Conservation (phyloP, 78 protist species). For the Emiliania huxleyi region DNA sequence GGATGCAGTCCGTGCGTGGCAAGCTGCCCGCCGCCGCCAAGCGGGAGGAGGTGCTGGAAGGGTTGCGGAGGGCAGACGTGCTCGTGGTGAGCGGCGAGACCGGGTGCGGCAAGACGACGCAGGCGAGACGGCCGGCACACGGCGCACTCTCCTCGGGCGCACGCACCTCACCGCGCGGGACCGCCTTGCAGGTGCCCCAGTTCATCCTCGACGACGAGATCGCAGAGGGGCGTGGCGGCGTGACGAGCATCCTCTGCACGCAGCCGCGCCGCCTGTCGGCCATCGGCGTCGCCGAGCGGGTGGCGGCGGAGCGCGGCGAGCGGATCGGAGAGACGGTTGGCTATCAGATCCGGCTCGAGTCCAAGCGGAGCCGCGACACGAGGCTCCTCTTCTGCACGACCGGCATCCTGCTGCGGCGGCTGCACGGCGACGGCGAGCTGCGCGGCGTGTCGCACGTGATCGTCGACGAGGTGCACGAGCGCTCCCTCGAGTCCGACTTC, state of each 20-base stretch:
- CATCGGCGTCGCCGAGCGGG: constrained; percentile 79
- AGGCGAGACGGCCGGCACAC: constrained; percentile 10
- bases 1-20: constrained; percentile 3
- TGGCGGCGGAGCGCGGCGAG: constrained; percentile 75
- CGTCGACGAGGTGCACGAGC: constrained; percentile 78
- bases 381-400: constrained; percentile 78
- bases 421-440: neutral
- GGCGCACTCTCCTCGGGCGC: no score
- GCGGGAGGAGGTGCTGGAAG: constrained; percentile 78
- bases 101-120: constrained; percentile 93
- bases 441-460: neutral
- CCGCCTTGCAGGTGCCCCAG: constrained; percentile 52
- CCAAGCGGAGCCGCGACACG: neutral
- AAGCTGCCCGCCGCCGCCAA: constrained; percentile 63
- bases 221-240: neutral
- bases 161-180: no score
- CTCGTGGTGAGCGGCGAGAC: constrained; percentile 86
- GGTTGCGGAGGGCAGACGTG: constrained; percentile 69
- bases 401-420: constrained; percentile 70
- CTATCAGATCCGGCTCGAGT: constrained; percentile 24
- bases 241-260: constrained; percentile 69
- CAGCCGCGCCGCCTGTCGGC: constrained; percentile 92
- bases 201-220: constrained; percentile 67
- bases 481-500: constrained; percentile 80
- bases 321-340: constrained; percentile 6